Evolutionary conservation across 306 rosid genomes (phyloP), one percentile per base, ranked within the genome.

Genomic region (Cicer pinnatifidum): DNA sequence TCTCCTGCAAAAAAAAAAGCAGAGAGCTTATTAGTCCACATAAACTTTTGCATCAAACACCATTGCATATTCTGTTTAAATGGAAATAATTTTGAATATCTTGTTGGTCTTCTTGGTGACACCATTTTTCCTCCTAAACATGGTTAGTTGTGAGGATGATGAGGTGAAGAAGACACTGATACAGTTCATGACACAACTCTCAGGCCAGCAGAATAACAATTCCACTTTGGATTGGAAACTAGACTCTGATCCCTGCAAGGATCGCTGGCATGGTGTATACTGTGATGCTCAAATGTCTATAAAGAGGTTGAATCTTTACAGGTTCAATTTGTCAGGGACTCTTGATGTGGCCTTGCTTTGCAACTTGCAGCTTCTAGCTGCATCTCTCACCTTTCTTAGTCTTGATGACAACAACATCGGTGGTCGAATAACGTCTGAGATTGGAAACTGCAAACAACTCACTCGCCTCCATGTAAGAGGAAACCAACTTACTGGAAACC

Each of bases 211-310:
- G 1, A 59, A 59, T n/a, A 35, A 59, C 4, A 81, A 75, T 69
- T 17, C 73, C 40, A 6, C 13, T 71, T 72, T 80, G 78, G 65
- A 46, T 23, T 92, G 95, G 98, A 79, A 64, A 66, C 15, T 4
- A 41, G 80, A 78, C 15, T 72, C 89, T 63, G 95, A 92, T 89
- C 98, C 97, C 11, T 90, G 97, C 83, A 77, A 51, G 54, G 83
- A 80, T 11, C 70, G 1, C 0, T 92, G 98, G 98, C 46, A 8
- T 39, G 88, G 91, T 67, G 88, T 92, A 6, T 5, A 0, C 3
- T 90, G 95, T 69, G 90, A 89, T 67, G 5, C 58, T 9, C 60
- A 8, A 35, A 86, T 83, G 20, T 51, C 3, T 5, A 80, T 92
- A 9, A 68, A 57, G 63, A 74, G 54, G 66, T 51, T 92, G 58